A percentile compares a stretch with the other conserved stretches of the same genome.
phyloP scores from a whole-genome alignment of 2,329 filamentous ascomycete species.

The Magnaporthales sp. region DNA sequence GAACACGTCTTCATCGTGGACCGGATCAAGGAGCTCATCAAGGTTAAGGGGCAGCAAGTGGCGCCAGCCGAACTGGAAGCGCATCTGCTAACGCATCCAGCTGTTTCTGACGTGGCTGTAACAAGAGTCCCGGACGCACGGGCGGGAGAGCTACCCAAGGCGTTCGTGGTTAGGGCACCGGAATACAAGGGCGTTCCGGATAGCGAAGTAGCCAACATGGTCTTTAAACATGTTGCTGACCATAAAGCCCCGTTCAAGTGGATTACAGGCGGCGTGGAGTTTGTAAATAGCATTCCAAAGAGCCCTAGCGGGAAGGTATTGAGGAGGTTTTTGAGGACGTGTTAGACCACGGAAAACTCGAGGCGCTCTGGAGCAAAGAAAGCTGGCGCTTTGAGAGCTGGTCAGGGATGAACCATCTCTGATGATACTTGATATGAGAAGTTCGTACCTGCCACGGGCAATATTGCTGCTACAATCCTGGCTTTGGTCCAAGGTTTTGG shows the following conservation, averaged over 20 bases:
- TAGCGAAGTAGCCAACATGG: slow-evolving; percentile 42
- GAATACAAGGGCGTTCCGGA: slow-evolving; percentile 25
- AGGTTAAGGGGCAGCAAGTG: slow-evolving; percentile 64
- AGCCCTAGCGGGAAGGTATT: slow-evolving; percentile 68
- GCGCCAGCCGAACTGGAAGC: slow-evolving; percentile 78
- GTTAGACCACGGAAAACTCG: too few species aligned
- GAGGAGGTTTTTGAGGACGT: slow-evolving; percentile 54
- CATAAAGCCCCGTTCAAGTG: slow-evolving; percentile 63
- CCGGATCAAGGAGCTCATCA: slow-evolving; percentile 47
- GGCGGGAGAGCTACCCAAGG: slow-evolving; percentile 58
- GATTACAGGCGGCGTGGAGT: slow-evolving; percentile 54
- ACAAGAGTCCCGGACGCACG: slow-evolving; percentile 59
- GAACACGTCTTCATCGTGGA: slow-evolving; percentile 85
- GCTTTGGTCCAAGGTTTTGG: too few species aligned
- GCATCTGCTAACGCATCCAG: slow-evolving; percentile 64
- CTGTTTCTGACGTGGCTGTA: slow-evolving; percentile 71
- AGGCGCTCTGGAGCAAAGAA: too few species aligned
- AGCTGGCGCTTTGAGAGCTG: too few species aligned
- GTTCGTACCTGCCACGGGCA: too few species aligned
- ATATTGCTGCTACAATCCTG: too few species aligned
- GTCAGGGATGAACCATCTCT: too few species aligned
- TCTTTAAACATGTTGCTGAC: slow-evolving; percentile 52
- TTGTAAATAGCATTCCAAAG: slow-evolving; percentile 62
- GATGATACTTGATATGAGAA: too few species aligned
- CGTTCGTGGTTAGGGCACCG: slow-evolving; percentile 48